A percentile compares a stretch with the other conserved stretches of the same genome.
These are phyloP conservation scores for Pisolithus marmoratus DNA, from an alignment of 768 basidiomycete species.

Conservation along the genomic window DNA sequence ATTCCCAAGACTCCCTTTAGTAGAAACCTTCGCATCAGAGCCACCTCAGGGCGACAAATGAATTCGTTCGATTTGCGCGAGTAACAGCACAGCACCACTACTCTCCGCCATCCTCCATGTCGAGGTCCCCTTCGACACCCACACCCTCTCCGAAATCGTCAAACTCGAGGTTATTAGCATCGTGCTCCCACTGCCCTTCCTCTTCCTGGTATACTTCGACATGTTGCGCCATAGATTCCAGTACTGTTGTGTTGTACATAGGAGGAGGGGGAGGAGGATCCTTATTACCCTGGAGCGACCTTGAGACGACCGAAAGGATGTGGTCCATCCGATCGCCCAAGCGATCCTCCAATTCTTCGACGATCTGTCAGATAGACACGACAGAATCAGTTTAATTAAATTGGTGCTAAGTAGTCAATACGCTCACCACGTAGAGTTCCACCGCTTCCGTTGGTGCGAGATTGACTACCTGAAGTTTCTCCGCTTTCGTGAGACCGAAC, in stretches of 20 bases:
- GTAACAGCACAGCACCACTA: not conserved
- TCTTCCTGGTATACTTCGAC: constrained; percentile 14
- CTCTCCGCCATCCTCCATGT: constrained; percentile 52
- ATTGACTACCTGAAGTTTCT: constrained; percentile 91
- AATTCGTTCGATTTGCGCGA: not conserved
- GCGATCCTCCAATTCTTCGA: constrained; percentile 87
- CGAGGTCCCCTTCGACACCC: constrained; percentile 67
- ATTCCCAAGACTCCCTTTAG: not conserved
- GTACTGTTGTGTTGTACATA: not conserved
- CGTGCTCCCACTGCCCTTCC: constrained; percentile 26
- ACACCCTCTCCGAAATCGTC: constrained; percentile 63
- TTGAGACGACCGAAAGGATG: constrained; percentile 53
- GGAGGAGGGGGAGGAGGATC: too few species aligned
- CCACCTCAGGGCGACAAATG: not conserved
- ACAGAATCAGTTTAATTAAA: too few species aligned
- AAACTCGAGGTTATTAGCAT: constrained; percentile 49
- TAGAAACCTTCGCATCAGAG: not conserved
- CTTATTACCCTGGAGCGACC: constrained; percentile 23
- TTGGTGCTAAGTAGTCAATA: too few species aligned
- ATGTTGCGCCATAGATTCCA: not conserved
- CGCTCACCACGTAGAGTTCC: constrained; percentile 76
- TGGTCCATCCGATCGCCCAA: constrained; percentile 65
- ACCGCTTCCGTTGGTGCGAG: constrained; percentile 76
- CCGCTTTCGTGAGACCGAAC: constrained; percentile 79
- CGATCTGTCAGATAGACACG: constrained; percentile 58